Base-by-base conservation (phyloP, 2,329 filamentous ascomycete genomes). In the Harringtonia aguacate region DNA sequence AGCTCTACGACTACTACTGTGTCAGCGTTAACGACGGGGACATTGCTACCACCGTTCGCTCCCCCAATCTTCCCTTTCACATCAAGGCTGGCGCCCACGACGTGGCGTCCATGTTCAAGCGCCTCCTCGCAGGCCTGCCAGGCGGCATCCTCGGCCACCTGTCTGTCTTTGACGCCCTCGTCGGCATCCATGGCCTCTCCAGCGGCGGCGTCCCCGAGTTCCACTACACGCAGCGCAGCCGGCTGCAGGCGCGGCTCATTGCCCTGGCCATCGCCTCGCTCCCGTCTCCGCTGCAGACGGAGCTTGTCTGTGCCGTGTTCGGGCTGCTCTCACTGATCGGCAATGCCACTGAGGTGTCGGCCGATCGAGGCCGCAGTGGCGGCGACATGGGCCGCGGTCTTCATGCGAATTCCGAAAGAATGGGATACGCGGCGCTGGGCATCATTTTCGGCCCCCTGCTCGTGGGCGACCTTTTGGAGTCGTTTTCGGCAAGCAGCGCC, bases 91-190 rank as follows among this genome's bases (percentile, higher is more conserved):
- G 73, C 8, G 66, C 77, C 4, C 77, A 84, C 48, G 81, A 84
- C 58, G 73, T 84, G 27, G 79, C 79, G 3, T 79, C 77, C 2
- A 69, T 75, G 0, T 83, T 85, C 59, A 84, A 84, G 53, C 72
- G 69, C 13, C 65, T 85, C n/a, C 62, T 85, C 1, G 68, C 71
- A 0, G 73, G 74, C 1, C 57, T 85, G 0, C 79, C 79, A 0
- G 79, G 79, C 0, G 81, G 81, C 0, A 77, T 85, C 34, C 61
- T 85, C 1, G 81, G 81, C 4, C 79, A 77, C 1, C 53, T 81
- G 14, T 57, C 66, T 2, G 56, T 83, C 1, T 81, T 84, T 44
- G 76, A 83, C 48, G 71, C 75, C 0, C 56, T 85, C 13, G 70
- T 81, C 10, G 72, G 73, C 12, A 77, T 84, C 15, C 68, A 79